Conservation (phyloP, 768 basidiomycete genomes). For the Kwoniella mangroviensis region DNA sequence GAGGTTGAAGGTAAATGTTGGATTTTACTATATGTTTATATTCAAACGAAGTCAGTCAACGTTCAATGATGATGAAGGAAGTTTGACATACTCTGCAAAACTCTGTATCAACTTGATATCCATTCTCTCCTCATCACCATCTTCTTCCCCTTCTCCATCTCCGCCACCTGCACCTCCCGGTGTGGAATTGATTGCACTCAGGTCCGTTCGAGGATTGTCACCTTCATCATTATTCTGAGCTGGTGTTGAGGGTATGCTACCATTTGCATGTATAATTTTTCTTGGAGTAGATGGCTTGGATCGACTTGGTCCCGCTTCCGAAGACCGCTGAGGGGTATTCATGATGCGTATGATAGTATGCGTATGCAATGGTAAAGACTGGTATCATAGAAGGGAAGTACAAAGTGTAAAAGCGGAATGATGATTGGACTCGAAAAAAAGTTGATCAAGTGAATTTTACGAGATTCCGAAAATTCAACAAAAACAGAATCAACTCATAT, state of each 20-base stretch:
- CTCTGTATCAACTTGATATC: constrained; percentile 49
- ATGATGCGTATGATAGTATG: constrained; percentile 3
- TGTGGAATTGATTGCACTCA: not conserved
- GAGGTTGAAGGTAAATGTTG: constrained; percentile 36
- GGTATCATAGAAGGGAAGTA: not conserved
- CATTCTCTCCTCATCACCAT: constrained; percentile 48
- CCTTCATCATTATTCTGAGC: constrained; percentile 7
- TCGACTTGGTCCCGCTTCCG: constrained; percentile 24
- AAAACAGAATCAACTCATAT: not conserved
- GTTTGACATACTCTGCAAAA: constrained; percentile 43
- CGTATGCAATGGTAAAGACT: not conserved
- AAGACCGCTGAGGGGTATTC: not conserved
- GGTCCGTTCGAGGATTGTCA: constrained; percentile 24
- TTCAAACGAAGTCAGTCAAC: not conserved
- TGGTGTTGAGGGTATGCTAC: not conserved
- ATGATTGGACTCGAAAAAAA: constrained; percentile 26
- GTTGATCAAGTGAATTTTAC: not conserved
- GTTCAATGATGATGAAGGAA: not conserved
- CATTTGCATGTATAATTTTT: not conserved
- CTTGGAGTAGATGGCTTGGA: constrained; percentile 14
- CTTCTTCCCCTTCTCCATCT: constrained; percentile 42
- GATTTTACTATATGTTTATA: constrained; percentile 37
- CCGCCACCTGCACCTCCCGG: constrained; percentile 14
- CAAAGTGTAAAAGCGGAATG: constrained; percentile 14
- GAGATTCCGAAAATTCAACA: not conserved